Conservation (phyloP, 805 yeast species). For the Brettanomyces anomalus region DNA sequence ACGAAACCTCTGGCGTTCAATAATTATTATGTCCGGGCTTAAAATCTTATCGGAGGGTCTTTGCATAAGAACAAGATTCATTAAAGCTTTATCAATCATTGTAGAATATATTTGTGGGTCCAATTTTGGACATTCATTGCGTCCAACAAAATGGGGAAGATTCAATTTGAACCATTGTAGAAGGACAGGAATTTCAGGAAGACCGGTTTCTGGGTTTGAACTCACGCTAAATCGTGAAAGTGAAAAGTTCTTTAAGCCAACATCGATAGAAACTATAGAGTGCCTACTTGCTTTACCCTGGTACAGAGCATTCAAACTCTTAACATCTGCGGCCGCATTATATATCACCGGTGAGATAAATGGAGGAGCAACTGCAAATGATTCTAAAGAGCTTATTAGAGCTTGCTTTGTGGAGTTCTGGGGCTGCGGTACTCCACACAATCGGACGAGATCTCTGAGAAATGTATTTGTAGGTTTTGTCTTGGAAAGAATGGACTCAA, state of each 20-base stretch:
- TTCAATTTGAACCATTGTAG: conserved; percentile 27
- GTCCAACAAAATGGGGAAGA: conserved; percentile 15
- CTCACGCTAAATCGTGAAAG: conserved; percentile 15
- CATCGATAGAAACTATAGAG: conserved; percentile 23
- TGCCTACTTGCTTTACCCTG: no score
- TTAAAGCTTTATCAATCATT: conserved; percentile 14
- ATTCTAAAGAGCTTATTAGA: background rate
- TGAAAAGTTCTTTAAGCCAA: conserved; percentile 28
- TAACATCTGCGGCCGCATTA: no score
- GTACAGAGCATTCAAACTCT: no score
- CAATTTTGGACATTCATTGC: conserved; percentile 11
- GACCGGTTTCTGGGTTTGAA: background rate
- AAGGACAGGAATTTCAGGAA: conserved; percentile 9
- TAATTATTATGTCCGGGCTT: conserved; percentile 33
- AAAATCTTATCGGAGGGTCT: background rate
- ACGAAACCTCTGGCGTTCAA: conserved; percentile 52
- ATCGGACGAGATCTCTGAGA: background rate
- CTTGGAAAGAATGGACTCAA: background rate
- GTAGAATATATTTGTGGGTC: conserved; percentile 20
- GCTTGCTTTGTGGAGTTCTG: background rate
- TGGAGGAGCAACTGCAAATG: background rate
- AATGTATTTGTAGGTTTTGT: background rate
- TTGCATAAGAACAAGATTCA: conserved; percentile 11
- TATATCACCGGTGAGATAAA: background rate
- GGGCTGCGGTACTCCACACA: background rate